These are phyloP conservation scores for Angophora floribunda DNA, from an alignment of 345 rosid genomes.

Conservation along the genomic window DNA sequence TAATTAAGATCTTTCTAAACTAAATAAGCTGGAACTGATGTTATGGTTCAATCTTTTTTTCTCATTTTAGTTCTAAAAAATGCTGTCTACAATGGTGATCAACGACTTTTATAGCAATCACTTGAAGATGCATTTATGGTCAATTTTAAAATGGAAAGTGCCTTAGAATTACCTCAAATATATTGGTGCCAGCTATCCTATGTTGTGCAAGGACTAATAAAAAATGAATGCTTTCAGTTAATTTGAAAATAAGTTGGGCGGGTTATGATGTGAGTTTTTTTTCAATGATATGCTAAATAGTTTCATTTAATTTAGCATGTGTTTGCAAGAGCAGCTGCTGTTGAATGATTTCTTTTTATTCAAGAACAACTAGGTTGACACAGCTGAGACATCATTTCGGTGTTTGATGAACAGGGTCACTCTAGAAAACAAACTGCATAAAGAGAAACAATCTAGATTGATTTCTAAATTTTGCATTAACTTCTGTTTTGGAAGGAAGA, in stretches of 20 bases:
- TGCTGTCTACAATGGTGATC: not conserved
- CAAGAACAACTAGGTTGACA: not conserved
- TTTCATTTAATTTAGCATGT: not conserved
- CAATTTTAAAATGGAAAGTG: not conserved
- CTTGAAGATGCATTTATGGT: not conserved
- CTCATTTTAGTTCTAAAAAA: not conserved
- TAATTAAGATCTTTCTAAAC: not conserved
- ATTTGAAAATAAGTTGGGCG: not conserved
- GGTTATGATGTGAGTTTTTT: not conserved
- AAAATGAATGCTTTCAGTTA: not conserved
- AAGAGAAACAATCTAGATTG: not conserved
- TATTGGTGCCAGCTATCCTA: not conserved
- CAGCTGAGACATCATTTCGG: not conserved
- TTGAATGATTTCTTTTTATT: not conserved
- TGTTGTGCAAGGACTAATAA: not conserved
- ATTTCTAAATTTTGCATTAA: not conserved
- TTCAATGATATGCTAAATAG: not conserved
- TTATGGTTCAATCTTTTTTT: not conserved
- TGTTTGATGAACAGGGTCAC: not conserved
- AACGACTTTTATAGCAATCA: not conserved
- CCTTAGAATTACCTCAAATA: not conserved
- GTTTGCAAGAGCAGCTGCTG: not conserved
- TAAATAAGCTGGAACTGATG: not conserved
- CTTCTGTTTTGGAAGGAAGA: not conserved
- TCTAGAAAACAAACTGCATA: not conserved